Base-by-base conservation (phyloP, 2,329 filamentous ascomycete genomes). In the Fusarium protoensiforme region DNA sequence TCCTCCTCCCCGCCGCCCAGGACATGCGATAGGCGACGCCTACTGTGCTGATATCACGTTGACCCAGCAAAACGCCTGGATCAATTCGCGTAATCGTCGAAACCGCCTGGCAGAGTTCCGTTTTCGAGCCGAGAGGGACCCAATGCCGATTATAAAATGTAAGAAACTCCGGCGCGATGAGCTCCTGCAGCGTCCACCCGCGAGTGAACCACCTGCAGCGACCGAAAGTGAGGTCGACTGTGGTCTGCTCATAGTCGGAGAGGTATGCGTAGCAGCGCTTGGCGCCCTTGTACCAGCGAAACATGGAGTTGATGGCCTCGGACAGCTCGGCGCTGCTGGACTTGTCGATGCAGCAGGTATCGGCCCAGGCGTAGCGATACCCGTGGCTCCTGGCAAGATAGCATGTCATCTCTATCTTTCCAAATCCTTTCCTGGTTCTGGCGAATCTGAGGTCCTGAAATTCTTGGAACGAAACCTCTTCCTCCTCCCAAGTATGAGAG, bases 261-360 rank as follows among this genome's bases (percentile, higher is more conserved):
- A 71, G 62, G 10, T 66, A 66, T 4, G 60, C 59, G 29, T 71
- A 69, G 54, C 66, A 71, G 14, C 14, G 5, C 2, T 35, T 16
- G 3, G 69, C 36, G 7, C 36, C 48, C 39, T 57, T 48, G n/a
- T 71, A 71, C 69, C 65, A 71, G 9, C 58, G 57, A 13, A 66
- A 69, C 69, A 71, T 71, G 39, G 68, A 71, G 43, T 71, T 71
- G 65, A 71, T 71, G 27, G 61, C 65, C 54, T 71, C 65, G 5
- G 59, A 63, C 9, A 71, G 29, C 39, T 71, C 69, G 2, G 59
- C 59, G 33, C 66, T 64, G 39, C 62, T 69, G 4, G 69, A 76
- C 59, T 78, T 77, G 67, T 80, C 78, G 62, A 81, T 78, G 53
- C 78, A 80, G 46, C 78, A 78, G 1, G 77, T 79, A 20, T 80